Conservation (phyloP, 2,329 filamentous ascomycete genomes). For the Cercospora zeae-maydis region DNA sequence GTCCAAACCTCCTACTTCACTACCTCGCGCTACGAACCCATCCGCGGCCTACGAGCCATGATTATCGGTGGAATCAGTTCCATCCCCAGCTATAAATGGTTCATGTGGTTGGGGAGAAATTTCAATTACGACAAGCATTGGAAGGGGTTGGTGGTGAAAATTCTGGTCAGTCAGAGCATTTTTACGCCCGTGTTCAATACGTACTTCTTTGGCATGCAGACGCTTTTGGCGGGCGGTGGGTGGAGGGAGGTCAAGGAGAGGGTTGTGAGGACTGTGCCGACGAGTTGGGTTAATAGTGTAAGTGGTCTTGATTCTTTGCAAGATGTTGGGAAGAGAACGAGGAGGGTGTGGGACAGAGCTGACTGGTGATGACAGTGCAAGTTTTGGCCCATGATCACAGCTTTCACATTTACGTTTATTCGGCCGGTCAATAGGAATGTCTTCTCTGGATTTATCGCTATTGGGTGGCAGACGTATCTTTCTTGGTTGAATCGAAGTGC, state of each 20-base stretch:
- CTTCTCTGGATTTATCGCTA: conserved; percentile 70
- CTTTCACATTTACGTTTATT: conserved; percentile 82
- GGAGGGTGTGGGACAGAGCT: no score
- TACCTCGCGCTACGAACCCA: conserved; percentile 58
- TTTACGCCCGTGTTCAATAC: conserved; percentile 67
- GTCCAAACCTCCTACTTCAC: conserved; percentile 43
- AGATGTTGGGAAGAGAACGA: not conserved
- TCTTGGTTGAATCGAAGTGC: conserved; percentile 73
- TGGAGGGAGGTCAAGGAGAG: conserved; percentile 64
- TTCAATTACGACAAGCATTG: conserved; percentile 79
- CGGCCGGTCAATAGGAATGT: conserved; percentile 74
- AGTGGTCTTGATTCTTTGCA: not conserved
- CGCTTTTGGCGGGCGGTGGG: conserved; percentile 56
- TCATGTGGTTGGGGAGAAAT: conserved; percentile 69
- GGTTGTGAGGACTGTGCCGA: conserved; percentile 70
- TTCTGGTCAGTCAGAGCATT: conserved; percentile 70
- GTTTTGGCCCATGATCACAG: conserved; percentile 83
- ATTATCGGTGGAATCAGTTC: conserved; percentile 68
- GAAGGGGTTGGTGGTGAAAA: conserved; percentile 70
- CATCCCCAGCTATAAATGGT: conserved; percentile 83
- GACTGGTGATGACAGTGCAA: conserved; percentile 51
- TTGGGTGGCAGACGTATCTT: conserved; percentile 91
- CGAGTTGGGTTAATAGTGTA: conserved; percentile 68
- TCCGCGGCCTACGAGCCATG: conserved; percentile 67
- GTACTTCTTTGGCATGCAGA: conserved; percentile 53